Evolutionary conservation across 2,329 filamentous ascomycete species (phyloP).

Genomic region (Beauveria caledonica): DNA sequence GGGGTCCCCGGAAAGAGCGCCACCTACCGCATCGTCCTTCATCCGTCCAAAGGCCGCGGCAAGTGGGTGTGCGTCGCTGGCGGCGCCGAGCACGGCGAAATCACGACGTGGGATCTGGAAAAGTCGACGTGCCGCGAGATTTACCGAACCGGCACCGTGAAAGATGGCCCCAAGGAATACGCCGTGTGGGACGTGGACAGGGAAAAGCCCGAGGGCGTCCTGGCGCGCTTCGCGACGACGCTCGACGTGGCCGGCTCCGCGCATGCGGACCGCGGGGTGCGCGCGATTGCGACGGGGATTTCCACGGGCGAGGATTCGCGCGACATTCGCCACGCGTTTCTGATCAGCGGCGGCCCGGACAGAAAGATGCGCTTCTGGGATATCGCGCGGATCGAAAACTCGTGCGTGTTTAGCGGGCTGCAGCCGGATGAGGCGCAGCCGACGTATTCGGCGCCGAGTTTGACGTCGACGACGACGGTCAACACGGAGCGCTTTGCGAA

Average conservation of each 20-base stretch:
- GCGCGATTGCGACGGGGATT: conserved; percentile 65
- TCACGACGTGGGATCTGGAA: conserved; percentile 94
- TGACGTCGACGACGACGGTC: conserved; percentile 56
- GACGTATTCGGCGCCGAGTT: conserved; percentile 59
- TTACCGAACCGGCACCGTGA: conserved; percentile 61
- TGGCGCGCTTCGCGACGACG: conserved; percentile 72
- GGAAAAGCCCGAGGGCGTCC: conserved; percentile 77
- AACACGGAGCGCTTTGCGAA: conserved; percentile 54
- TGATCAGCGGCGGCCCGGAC: conserved; percentile 82
- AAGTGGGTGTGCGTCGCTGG: conserved; percentile 85
- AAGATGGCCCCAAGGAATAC: conserved; percentile 58
- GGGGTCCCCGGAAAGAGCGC: conserved; percentile 72
- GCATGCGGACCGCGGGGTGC: conserved; percentile 58
- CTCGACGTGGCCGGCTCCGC: conserved; percentile 53
- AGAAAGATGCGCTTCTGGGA: conserved; percentile 95
- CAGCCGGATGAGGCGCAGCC: conserved; percentile 62
- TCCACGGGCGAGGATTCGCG: conserved; percentile 62
- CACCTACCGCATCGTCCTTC: conserved; percentile 71
- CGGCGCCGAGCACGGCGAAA: conserved; percentile 77
- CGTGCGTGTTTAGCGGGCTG: conserved; percentile 71
- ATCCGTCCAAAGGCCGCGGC: conserved; percentile 69
- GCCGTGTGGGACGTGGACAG: conserved; percentile 86
- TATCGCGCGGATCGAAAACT: conserved; percentile 66
- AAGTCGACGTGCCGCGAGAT: conserved; percentile 83
- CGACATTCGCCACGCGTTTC: conserved; percentile 70